Base-by-base conservation (phyloP, 2,329 filamentous ascomycete genomes). In the Cladophialophora chaetospira region DNA sequence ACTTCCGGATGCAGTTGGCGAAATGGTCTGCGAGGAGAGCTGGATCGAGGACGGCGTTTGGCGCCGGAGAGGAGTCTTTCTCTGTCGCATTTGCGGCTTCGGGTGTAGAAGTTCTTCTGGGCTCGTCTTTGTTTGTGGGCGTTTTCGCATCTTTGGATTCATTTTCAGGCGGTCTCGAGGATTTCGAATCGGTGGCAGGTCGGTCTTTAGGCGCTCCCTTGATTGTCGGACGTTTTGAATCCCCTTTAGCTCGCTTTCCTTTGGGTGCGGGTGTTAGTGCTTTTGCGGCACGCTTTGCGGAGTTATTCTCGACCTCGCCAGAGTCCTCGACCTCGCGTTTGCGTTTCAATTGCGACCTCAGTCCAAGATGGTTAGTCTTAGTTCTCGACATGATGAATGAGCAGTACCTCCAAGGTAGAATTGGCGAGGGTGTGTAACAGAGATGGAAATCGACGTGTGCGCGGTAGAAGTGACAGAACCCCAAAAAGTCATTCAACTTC, bases 11-110 rank as follows among this genome's bases (percentile, higher is more conserved):
- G 69, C 88, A 84, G 69, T 94, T 87, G 5, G 88, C 88, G 60
- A 97, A 79, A 71, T 96, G 86, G 71, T 97, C 93, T 1, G 92
- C 89, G 44, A 97, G 77, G 38, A 97, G 79, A 63, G 87, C 84
- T 58, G 84, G 87, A 71, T 96, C 90, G 87, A 97, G 92, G 59
- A 85, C 83, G 42, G 85, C 83, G 23, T 29, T 35, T 40, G 13
- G 25, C 3, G 13, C 11, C 6, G 23, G 9, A n/a, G 70, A 97
- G 89, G 3, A 88, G 83, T 63, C 36, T 15, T 11, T 8, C 17
- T 17, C 36, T 21, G 17, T 40, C 17, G 36, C 36, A 3, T 17
- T 40, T 19, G n/a, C 17, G 23, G 17, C 10, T 11, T 40, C 23
- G 5, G 3, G 17, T n/a, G n/a, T n/a, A n/a, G n/a, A n/a, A n/a